A percentile compares a stretch with the other conserved stretches of the same genome.
These are phyloP conservation scores for Plasmodium knowlesi DNA, from an alignment of 169 alveolate species.

Conservation along the genomic window DNA sequence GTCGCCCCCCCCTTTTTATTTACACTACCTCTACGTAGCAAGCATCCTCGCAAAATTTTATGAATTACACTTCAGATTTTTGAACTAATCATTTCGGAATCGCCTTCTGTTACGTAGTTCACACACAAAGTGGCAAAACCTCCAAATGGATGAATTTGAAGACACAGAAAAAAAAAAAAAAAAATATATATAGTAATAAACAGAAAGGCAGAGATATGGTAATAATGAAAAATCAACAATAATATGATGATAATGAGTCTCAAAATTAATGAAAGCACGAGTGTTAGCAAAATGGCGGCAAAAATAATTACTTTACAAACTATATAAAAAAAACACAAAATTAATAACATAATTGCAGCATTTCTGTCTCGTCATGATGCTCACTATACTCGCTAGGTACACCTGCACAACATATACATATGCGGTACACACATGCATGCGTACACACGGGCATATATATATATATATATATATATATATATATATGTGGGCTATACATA, in stretches of 20 bases:
- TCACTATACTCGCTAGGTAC: slow-evolving; percentile 3
- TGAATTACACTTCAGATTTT: background rate
- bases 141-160: background rate
- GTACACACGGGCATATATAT: background rate
- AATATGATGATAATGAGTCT: background rate
- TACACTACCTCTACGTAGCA: background rate
- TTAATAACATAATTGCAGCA: slow-evolving; percentile 2
- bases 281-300: background rate
- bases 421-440: background rate
- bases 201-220: background rate
- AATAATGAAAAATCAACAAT: background rate
- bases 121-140: background rate
- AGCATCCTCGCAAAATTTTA: background rate
- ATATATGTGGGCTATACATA: background rate
- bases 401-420: background rate
- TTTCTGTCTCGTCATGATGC: background rate
- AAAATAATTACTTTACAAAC: slow-evolving; percentile 3
- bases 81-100: background rate
- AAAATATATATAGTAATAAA: background rate
- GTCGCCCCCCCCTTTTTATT: background rate
- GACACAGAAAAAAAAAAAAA: background rate
- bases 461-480: background rate
- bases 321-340: slow-evolving; percentile 1
- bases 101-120: background rate
- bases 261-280: background rate